These are phyloP conservation scores for Blastobotrys malaysiensis DNA, from an alignment of 1,139 yeast species.

Conservation along the genomic window DNA sequence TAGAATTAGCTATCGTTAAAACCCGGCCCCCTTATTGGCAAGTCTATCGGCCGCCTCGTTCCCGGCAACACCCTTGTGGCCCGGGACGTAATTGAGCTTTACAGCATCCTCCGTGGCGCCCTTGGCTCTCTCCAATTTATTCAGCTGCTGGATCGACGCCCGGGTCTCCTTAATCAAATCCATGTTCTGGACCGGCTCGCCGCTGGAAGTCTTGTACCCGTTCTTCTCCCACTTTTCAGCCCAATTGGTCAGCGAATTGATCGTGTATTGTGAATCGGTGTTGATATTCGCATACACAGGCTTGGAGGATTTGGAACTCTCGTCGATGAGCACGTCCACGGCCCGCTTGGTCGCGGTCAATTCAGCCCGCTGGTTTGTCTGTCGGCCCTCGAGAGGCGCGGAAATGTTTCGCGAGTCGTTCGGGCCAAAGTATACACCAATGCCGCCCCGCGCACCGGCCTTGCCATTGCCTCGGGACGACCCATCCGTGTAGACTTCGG, in stretches of 20 bases:
- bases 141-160: slow-evolving; percentile 17
- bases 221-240: slow-evolving; percentile 46
- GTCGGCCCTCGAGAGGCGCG: slow-evolving; percentile 41
- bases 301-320: not conserved
- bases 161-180: slow-evolving; percentile 18
- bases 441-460: slow-evolving; percentile 49
- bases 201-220: slow-evolving; percentile 40
- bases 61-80: slow-evolving; percentile 65
- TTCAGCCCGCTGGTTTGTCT: slow-evolving; percentile 83
- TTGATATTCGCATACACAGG: slow-evolving; percentile 27
- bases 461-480: slow-evolving; percentile 55
- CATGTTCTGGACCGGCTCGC: slow-evolving; percentile 5
- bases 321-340: slow-evolving; percentile 26
- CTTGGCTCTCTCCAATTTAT: slow-evolving; percentile 31
- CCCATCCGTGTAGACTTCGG: slow-evolving; percentile 61
- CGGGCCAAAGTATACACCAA: slow-evolving; percentile 66
- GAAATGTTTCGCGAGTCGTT: slow-evolving; percentile 51
- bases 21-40: slow-evolving; percentile 39
- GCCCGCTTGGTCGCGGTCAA: slow-evolving; percentile 61
- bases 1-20: no score
- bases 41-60: slow-evolving; percentile 73
- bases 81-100: slow-evolving; percentile 55
- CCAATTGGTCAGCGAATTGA: slow-evolving; percentile 49
- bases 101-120: slow-evolving; percentile 29
- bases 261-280: slow-evolving; percentile 57